These are phyloP conservation scores for Blepharisma stoltei DNA, from an alignment of 73 alveolate species.

Conservation along the genomic window DNA sequence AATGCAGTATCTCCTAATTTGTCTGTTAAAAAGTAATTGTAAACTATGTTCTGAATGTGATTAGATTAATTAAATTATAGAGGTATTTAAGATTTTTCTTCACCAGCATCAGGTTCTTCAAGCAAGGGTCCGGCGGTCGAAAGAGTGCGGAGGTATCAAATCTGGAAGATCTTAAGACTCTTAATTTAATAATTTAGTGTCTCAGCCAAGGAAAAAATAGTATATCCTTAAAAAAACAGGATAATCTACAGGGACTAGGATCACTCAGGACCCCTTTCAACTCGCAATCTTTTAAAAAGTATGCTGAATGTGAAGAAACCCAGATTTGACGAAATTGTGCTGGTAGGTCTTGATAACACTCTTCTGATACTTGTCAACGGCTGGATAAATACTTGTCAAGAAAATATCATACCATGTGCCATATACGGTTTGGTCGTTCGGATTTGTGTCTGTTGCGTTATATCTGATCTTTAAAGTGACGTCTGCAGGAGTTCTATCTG, in stretches of 20 bases:
- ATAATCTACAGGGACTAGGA: too few species aligned
- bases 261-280: too few species aligned
- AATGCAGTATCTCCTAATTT: background rate
- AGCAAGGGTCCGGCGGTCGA: too few species aligned
- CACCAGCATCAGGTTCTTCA: too few species aligned
- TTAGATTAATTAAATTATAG: too few species aligned
- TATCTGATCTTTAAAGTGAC: background rate
- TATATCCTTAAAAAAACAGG: too few species aligned
- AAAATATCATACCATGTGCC: background rate
- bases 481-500: background rate
- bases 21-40: too few species aligned
- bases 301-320: background rate
- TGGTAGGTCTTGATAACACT: background rate
- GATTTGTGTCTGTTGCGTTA: background rate
- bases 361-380: slow-evolving; percentile 17
- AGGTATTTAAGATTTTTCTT: too few species aligned
- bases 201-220: too few species aligned
- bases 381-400: background rate
- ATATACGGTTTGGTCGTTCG: background rate
- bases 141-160: too few species aligned
- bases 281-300: background rate
- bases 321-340: slow-evolving; percentile 7
- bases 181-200: too few species aligned
- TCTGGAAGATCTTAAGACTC: too few species aligned
- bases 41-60: background rate